Conservation (phyloP, 345 rosid species). For the Acer negundo region DNA sequence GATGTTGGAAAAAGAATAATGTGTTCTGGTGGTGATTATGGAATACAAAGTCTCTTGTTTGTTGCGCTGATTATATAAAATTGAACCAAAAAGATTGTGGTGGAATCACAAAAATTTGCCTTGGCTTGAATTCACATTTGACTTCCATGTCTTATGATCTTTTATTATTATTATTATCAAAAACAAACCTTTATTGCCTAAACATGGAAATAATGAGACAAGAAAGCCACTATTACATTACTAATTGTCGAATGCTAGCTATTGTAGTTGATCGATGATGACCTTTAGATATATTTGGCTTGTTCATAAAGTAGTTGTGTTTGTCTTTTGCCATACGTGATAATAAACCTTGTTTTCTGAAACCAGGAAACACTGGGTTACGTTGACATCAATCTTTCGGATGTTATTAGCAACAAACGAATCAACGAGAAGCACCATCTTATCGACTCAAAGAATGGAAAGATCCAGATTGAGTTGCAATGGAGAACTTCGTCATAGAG, state of each 20-base stretch:
- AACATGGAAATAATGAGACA: background rate
- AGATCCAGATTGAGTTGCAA: slow-evolving; percentile 80
- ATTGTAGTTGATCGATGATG: background rate
- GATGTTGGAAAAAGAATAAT: background rate
- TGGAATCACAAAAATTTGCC: background rate
- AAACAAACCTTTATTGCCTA: no score
- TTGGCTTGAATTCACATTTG: background rate
- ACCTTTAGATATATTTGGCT: background rate
- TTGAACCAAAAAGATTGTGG: no score
- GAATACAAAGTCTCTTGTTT: background rate
- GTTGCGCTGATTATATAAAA: no score
- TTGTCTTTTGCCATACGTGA: background rate
- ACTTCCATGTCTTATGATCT: no score
- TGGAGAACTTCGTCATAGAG: slow-evolving; percentile 73
- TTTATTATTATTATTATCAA: no score
- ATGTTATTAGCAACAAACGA: slow-evolving; percentile 82
- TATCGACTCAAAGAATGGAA: slow-evolving; percentile 88
- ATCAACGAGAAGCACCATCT: slow-evolving; percentile 88
- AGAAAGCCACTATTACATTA: background rate
- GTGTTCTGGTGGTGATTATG: background rate
- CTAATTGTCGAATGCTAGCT: background rate
- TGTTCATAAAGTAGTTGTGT: background rate
- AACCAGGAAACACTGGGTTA: slow-evolving; percentile 84
- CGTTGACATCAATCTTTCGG: slow-evolving; percentile 64
- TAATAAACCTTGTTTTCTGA: background rate